phyloP scores from a whole-genome alignment of 164 flowering plant genomes.

The Dillenia turbinata region DNA sequence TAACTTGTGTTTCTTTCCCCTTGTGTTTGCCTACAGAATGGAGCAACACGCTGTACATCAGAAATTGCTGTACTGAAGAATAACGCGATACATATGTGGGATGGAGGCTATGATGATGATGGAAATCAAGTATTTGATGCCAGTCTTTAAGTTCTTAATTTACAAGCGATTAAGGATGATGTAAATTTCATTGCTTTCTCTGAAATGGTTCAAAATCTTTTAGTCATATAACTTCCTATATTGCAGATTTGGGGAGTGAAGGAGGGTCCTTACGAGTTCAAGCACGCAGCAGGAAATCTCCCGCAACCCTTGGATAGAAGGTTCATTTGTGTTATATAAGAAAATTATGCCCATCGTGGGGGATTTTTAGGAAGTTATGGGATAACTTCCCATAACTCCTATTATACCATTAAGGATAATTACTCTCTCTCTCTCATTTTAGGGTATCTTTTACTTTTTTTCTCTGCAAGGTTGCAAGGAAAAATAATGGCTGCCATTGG shows the following conservation, averaged over 20 bases:
- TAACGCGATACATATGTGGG: slow-evolving; percentile 81
- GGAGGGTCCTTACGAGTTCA: slow-evolving; percentile 94
- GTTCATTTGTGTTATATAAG: slow-evolving; percentile 67
- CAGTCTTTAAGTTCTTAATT: background rate
- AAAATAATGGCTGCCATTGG: no score
- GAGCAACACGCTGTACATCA: slow-evolving; percentile 80
- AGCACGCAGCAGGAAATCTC: slow-evolving; percentile 68
- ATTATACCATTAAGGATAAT: no score
- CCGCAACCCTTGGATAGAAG: slow-evolving; percentile 50
- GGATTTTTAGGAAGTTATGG: no score
- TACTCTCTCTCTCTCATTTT: no score
- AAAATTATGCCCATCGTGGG: no score
- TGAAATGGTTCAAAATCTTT: no score
- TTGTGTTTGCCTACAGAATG: slow-evolving; percentile 48
- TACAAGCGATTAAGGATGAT: background rate
- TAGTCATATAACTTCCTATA: slow-evolving; percentile 2
- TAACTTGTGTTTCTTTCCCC: slow-evolving; percentile 1
- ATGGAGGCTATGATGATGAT: slow-evolving; percentile 83
- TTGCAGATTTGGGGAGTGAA: slow-evolving; percentile 93
- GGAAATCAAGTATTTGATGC: slow-evolving; percentile 73
- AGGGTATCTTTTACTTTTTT: no score
- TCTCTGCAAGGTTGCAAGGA: no score
- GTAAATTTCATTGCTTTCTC: no score
- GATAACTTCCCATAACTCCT: no score
- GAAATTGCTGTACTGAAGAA: slow-evolving; percentile 78